A percentile compares a stretch with the other conserved stretches of the same genome.
Conservation (phyloP, 2,329 filamentous ascomycete genomes). For the Byssoonygena ceratinophila region DNA sequence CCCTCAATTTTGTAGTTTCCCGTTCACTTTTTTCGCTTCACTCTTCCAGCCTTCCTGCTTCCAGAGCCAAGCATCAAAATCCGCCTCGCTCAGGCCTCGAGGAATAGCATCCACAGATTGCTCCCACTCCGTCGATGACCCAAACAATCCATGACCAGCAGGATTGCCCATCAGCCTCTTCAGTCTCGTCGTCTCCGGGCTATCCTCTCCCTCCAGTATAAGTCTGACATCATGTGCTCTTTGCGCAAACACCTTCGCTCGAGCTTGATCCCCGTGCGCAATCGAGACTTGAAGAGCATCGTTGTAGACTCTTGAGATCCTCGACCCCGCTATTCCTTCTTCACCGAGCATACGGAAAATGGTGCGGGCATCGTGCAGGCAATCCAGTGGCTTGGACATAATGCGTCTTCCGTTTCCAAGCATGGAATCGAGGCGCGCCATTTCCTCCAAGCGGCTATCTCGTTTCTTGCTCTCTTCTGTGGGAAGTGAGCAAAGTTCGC, state of each 20-base stretch:
- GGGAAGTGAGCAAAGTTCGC: conserved; percentile 11
- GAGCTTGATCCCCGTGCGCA: conserved; percentile 36
- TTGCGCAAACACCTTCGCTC: conserved; percentile 37
- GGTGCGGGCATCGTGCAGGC: conserved; percentile 9
- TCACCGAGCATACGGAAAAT: conserved; percentile 9
- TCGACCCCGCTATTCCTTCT: conserved; percentile 13
- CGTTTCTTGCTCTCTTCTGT: conserved; percentile 5
- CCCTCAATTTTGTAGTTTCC: neutral
- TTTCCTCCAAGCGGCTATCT: conserved; percentile 10
- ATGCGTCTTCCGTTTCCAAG: conserved; percentile 12
- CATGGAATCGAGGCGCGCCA: conserved; percentile 5
- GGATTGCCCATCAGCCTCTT: conserved; percentile 23
- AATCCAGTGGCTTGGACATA: conserved; percentile 12
- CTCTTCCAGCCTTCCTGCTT: conserved; percentile 5
- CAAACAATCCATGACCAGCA: conserved; percentile 19
- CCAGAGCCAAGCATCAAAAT: conserved; percentile 28
- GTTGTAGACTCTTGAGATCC: conserved; percentile 14
- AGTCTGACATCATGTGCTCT: conserved; percentile 29
- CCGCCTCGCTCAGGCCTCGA: conserved; percentile 17
- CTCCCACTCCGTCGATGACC: conserved; percentile 19
- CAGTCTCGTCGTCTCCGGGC: conserved; percentile 23
- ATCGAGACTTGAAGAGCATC: conserved; percentile 30
- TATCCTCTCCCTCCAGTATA: conserved; percentile 35
- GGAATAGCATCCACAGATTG: conserved; percentile 20
- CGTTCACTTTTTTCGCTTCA: neutral